Conservation (phyloP, 768 basidiomycete species). For the Scleroderma citrinum region DNA sequence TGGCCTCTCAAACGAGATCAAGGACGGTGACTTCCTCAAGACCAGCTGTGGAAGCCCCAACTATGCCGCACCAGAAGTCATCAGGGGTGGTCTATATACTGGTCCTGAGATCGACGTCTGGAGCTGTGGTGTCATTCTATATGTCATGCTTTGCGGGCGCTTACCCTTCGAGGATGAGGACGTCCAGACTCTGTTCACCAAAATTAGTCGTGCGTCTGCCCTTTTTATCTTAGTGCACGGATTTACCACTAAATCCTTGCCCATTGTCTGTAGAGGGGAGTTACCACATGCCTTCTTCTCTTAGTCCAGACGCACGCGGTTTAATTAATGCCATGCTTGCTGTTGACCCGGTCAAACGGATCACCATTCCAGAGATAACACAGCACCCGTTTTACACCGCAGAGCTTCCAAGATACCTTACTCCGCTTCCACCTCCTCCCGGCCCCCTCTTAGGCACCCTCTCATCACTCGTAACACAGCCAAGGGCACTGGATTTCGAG, state of each 20-base stretch:
- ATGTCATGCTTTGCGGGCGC: conserved; percentile 93
- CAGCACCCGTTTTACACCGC: conserved; percentile 86
- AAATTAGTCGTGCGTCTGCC: conserved; percentile 72
- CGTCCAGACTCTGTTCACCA: conserved; percentile 86
- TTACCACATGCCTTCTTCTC: conserved; percentile 78
- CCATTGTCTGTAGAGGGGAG: conserved; percentile 57
- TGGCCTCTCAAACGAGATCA: conserved; percentile 92
- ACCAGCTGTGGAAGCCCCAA: conserved; percentile 98
- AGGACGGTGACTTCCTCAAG: conserved; percentile 93
- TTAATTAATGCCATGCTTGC: conserved; percentile 88
- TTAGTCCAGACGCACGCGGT: conserved; percentile 69
- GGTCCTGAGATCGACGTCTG: conserved; percentile 99
- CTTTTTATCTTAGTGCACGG: not conserved
- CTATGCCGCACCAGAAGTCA: conserved; percentile 98
- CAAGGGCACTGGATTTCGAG: conserved; percentile 67
- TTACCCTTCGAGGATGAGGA: conserved; percentile 98
- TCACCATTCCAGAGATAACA: conserved; percentile 88
- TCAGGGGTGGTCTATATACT: conserved; percentile 89
- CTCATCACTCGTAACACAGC: conserved; percentile 63
- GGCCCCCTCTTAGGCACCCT: conserved; percentile 74
- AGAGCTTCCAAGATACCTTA: conserved; percentile 83
- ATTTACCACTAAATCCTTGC: not conserved
- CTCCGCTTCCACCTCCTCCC: conserved; percentile 70
- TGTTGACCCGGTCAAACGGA: conserved; percentile 91
- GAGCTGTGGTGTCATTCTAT: conserved; percentile 98